Evolutionary conservation across 352 stramenopile genomes (phyloP).

Genomic region (Phytophthora chlamydospora): DNA sequence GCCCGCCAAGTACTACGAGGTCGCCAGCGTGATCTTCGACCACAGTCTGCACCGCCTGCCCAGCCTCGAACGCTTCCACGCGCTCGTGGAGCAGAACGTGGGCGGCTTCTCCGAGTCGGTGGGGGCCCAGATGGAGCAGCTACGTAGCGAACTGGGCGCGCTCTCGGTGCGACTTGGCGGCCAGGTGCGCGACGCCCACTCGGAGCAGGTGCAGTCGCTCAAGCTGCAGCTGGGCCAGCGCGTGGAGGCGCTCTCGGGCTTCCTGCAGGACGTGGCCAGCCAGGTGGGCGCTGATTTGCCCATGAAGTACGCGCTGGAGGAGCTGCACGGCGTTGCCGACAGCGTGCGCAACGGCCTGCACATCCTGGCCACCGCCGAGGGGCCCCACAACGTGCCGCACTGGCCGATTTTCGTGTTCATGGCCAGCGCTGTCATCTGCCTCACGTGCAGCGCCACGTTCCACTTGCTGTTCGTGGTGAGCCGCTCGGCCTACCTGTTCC

Average conservation of each 20-base stretch:
- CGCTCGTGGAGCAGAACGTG: conserved; percentile 73
- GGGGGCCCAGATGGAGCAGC: conserved; percentile 66
- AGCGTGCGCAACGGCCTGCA: conserved; percentile 83
- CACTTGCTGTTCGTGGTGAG: conserved; percentile 88
- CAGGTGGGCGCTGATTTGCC: conserved; percentile 78
- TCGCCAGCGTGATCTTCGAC: conserved; percentile 82
- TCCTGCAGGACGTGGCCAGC: conserved; percentile 70
- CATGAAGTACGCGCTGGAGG: conserved; percentile 78
- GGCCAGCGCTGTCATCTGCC: conserved; percentile 79
- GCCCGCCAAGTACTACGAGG: conserved; percentile 69
- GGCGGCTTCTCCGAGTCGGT: conserved; percentile 73
- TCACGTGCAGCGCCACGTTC: conserved; percentile 84
- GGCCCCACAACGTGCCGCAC: conserved; percentile 72
- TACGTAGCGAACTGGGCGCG: conserved; percentile 64
- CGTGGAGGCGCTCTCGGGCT: conserved; percentile 72
- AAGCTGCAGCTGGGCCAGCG: conserved; percentile 61
- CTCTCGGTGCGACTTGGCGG: conserved; percentile 59
- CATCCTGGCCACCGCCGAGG: conserved; percentile 67
- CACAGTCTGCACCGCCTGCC: conserved; percentile 87
- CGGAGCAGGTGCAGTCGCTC: conserved; percentile 59
- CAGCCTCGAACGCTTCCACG: conserved; percentile 81
- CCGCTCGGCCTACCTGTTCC: conserved; percentile 70
- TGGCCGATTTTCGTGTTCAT: conserved; percentile 90
- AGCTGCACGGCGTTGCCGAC: conserved; percentile 74
- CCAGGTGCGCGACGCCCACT: conserved; percentile 49